These are phyloP conservation scores for Pestalotiopsis sp. DNA, from an alignment of 2,329 filamentous ascomycete genomes.

Conservation along the genomic window DNA sequence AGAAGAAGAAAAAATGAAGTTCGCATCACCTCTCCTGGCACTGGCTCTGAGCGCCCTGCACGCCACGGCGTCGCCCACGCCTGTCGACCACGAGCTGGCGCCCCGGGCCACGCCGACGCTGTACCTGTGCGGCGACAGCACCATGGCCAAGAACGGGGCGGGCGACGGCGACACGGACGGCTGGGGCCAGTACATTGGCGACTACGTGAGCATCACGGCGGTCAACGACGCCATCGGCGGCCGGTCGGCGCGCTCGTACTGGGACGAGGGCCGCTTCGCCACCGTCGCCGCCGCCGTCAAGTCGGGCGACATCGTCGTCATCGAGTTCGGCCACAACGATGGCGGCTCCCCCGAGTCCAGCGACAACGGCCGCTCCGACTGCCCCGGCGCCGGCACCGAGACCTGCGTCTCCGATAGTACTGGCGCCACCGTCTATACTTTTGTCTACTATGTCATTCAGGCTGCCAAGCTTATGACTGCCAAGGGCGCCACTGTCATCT, in stretches of 20 bases:
- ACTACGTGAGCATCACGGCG: constrained; percentile 47
- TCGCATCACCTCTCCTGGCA: constrained; percentile 1
- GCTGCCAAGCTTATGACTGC: constrained; percentile 35
- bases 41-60: constrained; percentile 3
- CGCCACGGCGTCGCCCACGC: constrained; percentile 4
- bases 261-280: constrained; percentile 62
- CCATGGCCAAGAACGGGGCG: constrained; percentile 50
- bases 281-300: constrained; percentile 52
- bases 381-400: constrained; percentile 53
- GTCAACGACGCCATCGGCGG: constrained; percentile 66
- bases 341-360: constrained; percentile 53
- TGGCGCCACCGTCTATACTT: constrained; percentile 32
- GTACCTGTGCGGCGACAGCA: constrained; percentile 57
- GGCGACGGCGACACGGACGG: constrained; percentile 43
- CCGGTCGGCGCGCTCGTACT: constrained; percentile 64
- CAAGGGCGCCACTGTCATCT: constrained; percentile 64
- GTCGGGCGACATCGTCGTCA: constrained; percentile 64
- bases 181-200: constrained; percentile 62
- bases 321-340: constrained; percentile 75
- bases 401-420: constrained; percentile 45
- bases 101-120: constrained; percentile 38
- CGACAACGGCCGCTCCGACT: constrained; percentile 65
- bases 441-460: constrained; percentile 29
- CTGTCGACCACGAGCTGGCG: constrained; percentile 13
- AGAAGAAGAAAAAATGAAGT: neutral